Conservation (phyloP, 2,329 filamentous ascomycete species). For the Gaeumannomyces sp. region DNA sequence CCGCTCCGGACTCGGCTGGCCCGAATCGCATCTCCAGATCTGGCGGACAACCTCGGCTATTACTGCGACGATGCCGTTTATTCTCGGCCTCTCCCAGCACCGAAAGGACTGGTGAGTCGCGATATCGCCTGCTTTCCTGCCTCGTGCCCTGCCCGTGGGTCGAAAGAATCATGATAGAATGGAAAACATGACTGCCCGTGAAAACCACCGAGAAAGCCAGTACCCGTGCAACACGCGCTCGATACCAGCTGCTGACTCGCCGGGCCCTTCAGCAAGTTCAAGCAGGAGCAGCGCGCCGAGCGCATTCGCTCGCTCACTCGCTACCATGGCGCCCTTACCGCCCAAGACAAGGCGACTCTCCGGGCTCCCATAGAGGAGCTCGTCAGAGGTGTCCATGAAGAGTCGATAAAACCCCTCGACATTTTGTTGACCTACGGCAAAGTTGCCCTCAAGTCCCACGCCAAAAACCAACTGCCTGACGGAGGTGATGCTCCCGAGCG, state of each 20-base stretch:
- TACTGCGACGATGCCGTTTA: not conserved
- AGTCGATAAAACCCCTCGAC: slow-evolving; percentile 55
- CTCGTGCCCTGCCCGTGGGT: not conserved
- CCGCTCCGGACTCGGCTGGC: not conserved
- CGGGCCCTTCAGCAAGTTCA: slow-evolving; percentile 54
- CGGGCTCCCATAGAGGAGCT: slow-evolving; percentile 70
- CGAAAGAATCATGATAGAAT: not conserved
- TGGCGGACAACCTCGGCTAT: not conserved
- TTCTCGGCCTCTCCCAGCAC: slow-evolving; percentile 11
- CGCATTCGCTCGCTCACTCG: slow-evolving; percentile 60
- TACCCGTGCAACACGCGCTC: not conserved
- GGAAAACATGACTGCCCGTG: not conserved
- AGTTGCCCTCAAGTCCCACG: slow-evolving; percentile 67
- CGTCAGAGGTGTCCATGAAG: slow-evolving; percentile 70
- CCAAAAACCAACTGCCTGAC: slow-evolving; percentile 86
- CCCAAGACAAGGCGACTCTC: slow-evolving; percentile 60
- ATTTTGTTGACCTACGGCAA: slow-evolving; percentile 85
- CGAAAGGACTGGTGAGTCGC: slow-evolving; percentile 14
- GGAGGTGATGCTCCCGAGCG: slow-evolving; percentile 73
- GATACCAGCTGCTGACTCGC: not conserved
- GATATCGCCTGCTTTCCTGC: no score
- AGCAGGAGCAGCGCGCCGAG: slow-evolving; percentile 67
- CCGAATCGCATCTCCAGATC: not conserved
- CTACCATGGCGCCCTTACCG: slow-evolving; percentile 62
- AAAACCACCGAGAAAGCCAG: slow-evolving; percentile 5